Base-by-base conservation (phyloP, 495 filamentous ascomycete genomes). In the Penicillium psychrofluorescens region DNA sequence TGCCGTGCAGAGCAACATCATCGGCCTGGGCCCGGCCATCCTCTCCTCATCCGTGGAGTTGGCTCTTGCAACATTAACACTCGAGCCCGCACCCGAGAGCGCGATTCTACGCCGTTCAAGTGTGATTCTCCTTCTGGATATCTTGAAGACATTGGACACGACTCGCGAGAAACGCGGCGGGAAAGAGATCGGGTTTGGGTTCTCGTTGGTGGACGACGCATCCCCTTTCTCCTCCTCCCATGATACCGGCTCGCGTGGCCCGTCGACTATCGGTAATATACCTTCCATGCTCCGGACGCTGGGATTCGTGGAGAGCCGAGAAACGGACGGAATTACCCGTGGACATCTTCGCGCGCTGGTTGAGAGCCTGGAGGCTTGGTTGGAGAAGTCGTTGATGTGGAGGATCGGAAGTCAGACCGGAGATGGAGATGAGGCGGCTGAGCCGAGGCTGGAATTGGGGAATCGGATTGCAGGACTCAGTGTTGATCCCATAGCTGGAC, bases 21-120 rank as follows among this genome's bases (percentile, higher is more conserved):
- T 65, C 1, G 82, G 80, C 0, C 57, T 92, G 2, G 80, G 77
- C 0, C 56, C 78, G 2, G 44, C 53, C 0, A 55, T 80, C 4
- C 61, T 85, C 8, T 70, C 77, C 2, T 68, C 71, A 2, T 77
- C 77, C 3, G 66, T 94, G 8, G 86, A 90, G 35, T 66, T 88
- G 11, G 76, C 79, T 16, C 64, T 91, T 7, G 59, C 73, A 8
- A 76, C 87, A 6, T 62, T 94, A 6, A 76, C 78, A 1, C 58
- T 89, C 0, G 89, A 94, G 53, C 62, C 63, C 0, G 71, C 68
- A 7, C 45, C 64, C 0, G 86, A 85, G 53, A 78, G 74, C 33
- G 84, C 80, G 0, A 90, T 92, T 29, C 59, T 94, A 22, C 67
- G 89, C 15, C 75, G 89, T 7, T 79, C 87, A 16, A 87, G 87